A percentile compares a stretch with the other conserved stretches of the same genome.
Conservation (phyloP, 164 flowering plant genomes). For the Vitis amurensis region DNA sequence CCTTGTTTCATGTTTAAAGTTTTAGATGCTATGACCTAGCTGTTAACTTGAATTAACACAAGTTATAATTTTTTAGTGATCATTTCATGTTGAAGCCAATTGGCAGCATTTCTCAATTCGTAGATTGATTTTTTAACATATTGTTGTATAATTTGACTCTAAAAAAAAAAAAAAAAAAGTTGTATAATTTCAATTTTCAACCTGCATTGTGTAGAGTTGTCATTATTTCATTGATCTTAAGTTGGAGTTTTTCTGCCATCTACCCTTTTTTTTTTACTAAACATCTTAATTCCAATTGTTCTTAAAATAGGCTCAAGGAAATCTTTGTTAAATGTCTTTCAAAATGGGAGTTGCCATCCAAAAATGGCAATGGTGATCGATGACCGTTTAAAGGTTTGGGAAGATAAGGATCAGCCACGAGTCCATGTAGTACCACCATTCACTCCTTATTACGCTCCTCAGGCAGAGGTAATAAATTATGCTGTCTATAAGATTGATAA, state of each 20-base stretch:
- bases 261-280: neutral
- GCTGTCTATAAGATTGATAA: neutral
- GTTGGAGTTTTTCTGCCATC: neutral
- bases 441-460: conserved; percentile 96
- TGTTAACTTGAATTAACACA: too few species aligned
- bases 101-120: neutral
- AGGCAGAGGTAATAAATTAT: conserved; percentile 74
- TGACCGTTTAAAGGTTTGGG: conserved; percentile 96
- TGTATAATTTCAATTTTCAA: neutral
- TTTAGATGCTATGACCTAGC: neutral
- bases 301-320: conserved; percentile 63
- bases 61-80: neutral
- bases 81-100: neutral
- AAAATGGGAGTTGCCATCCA: conserved; percentile 83
- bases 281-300: neutral
- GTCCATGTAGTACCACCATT: conserved; percentile 98
- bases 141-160: too few species aligned
- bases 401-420: conserved; percentile 88
- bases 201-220: neutral
- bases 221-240: too few species aligned
- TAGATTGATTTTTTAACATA: too few species aligned
- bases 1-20: neutral
- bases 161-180: too few species aligned
- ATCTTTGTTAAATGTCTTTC: conserved; percentile 84
- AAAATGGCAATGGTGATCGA: conserved; percentile 99